Percentiles rank a stretch among this genome's conserved stretches.
phyloP scores from a whole-genome alignment of 352 stramenopile species.

The Globisporangium cystogenes region DNA sequence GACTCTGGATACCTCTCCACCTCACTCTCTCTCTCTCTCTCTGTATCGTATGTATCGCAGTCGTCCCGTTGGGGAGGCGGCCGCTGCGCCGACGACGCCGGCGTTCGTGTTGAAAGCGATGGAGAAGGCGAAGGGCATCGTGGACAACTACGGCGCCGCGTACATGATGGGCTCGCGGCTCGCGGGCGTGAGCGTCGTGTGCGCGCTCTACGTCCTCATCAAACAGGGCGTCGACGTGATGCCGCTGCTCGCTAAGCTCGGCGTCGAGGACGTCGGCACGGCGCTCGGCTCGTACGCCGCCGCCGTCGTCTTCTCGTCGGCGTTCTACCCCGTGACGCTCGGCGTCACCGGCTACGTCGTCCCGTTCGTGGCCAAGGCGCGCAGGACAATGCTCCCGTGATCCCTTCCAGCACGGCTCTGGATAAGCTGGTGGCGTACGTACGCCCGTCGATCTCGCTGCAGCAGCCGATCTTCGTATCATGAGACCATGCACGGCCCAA shows the following conservation, averaged over 20 bases:
- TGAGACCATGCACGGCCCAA: too few species aligned
- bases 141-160: slow-evolving; percentile 83
- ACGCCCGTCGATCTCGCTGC: too few species aligned
- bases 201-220: slow-evolving; percentile 65
- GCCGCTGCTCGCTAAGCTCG: slow-evolving; percentile 63
- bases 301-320: slow-evolving; percentile 70
- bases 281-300: slow-evolving; percentile 72
- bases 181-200: slow-evolving; percentile 71
- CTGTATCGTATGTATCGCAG: slow-evolving; percentile 13
- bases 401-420: neutral
- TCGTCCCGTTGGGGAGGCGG: slow-evolving; percentile 12
- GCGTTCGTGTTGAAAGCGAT: slow-evolving; percentile 57
- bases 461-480: too few species aligned
- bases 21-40: neutral
- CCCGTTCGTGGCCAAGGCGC: slow-evolving; percentile 57
- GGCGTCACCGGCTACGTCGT: slow-evolving; percentile 71
- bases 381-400: slow-evolving; percentile 40
- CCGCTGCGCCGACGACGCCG: slow-evolving; percentile 11
- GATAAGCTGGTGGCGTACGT: too few species aligned
- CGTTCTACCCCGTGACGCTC: slow-evolving; percentile 78
- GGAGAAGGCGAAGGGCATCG: slow-evolving; percentile 61
- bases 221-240: slow-evolving; percentile 82
- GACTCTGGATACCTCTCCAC: too few species aligned
- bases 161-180: slow-evolving; percentile 88
- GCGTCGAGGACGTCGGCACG: slow-evolving; percentile 64